A percentile compares a stretch with the other conserved stretches of the same genome.
Conservation (phyloP, 2,329 filamentous ascomycete genomes). For the Myriangium duriaei region DNA sequence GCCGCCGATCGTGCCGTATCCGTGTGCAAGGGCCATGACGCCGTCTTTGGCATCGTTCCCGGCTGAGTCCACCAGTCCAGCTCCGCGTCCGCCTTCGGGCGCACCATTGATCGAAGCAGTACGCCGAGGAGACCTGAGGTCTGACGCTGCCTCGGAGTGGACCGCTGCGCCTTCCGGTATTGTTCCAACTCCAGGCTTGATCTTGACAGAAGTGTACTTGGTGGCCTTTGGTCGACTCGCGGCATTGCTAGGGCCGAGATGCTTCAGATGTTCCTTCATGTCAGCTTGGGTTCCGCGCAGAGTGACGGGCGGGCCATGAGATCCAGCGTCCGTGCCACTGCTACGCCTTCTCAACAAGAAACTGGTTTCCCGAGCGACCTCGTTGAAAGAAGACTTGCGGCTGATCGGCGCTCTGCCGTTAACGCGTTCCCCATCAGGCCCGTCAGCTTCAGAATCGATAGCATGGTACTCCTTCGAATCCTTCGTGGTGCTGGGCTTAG, state of each 20-base stretch:
- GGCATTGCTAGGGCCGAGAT: constrained; percentile 51
- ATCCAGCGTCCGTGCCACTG: constrained; percentile 24
- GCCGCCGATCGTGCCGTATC: constrained; percentile 31
- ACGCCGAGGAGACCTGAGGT: constrained; percentile 1
- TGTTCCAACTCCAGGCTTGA: constrained; percentile 44
- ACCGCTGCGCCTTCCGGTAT: constrained; percentile 25
- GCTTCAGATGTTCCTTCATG: constrained; percentile 47
- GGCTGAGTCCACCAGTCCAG: constrained; percentile 41
- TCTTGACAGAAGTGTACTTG: constrained; percentile 51
- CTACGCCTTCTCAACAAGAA: constrained; percentile 35
- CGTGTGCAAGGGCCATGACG: constrained; percentile 43
- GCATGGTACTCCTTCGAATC: constrained; percentile 13
- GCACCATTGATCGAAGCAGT: constrained; percentile 17
- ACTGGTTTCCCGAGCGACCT: constrained; percentile 24
- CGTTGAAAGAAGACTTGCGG: constrained; percentile 23
- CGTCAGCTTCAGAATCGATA: constrained; percentile 15
- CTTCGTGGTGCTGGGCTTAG: constrained; percentile 13
- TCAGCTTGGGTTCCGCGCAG: constrained; percentile 42
- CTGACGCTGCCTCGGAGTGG: constrained; percentile 1
- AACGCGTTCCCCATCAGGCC: constrained; percentile 11
- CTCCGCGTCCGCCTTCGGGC: constrained; percentile 40
- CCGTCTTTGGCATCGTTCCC: constrained; percentile 52
- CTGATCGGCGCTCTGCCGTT: constrained; percentile 6
- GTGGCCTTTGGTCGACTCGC: constrained; percentile 48
- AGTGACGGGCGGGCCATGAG: constrained; percentile 21